phyloP scores from a whole-genome alignment of 352 stramenopile genomes.

The Albugo laibachii region DNA sequence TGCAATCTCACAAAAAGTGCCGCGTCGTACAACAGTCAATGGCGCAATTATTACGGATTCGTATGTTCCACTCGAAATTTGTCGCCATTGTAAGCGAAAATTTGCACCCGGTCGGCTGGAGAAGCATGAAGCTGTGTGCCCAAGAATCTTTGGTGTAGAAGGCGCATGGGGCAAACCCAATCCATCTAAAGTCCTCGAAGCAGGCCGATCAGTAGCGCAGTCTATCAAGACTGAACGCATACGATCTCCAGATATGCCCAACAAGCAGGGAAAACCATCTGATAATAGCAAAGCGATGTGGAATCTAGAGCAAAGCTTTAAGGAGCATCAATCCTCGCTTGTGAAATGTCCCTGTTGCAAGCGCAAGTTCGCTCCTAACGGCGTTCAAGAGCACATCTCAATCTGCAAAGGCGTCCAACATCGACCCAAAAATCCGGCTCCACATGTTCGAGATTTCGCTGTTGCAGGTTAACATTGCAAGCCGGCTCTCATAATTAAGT shows the following conservation, averaged over 20 bases:
- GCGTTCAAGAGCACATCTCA: conserved; percentile 64
- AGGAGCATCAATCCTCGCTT: conserved; percentile 57
- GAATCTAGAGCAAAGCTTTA: conserved; percentile 45
- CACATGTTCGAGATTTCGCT: conserved; percentile 45
- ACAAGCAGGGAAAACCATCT: not conserved
- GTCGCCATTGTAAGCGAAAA: conserved; percentile 49
- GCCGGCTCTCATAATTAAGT: not conserved
- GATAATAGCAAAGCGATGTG: conserved; percentile 14
- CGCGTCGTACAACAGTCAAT: not conserved
- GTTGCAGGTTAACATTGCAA: conserved; percentile 21
- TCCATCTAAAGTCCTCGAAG: not conserved
- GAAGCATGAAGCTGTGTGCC: conserved; percentile 69
- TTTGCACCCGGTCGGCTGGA: conserved; percentile 60
- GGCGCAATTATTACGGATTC: not conserved
- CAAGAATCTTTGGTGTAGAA: conserved; percentile 58
- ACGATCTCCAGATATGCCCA: not conserved
- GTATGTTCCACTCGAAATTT: conserved; percentile 31
- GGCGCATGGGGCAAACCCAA: conserved; percentile 23
- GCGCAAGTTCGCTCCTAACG: conserved; percentile 61
- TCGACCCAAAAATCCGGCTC: conserved; percentile 44
- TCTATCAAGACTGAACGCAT: not conserved
- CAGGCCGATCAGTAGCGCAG: not conserved
- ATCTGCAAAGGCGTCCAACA: conserved; percentile 75
- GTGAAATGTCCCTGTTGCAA: conserved; percentile 63
- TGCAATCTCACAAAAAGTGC: not conserved